Evolutionary conservation across 768 basidiomycete species (phyloP), one percentile per base, ranked within the genome.

Genomic region (Termitomyces sp.): DNA sequence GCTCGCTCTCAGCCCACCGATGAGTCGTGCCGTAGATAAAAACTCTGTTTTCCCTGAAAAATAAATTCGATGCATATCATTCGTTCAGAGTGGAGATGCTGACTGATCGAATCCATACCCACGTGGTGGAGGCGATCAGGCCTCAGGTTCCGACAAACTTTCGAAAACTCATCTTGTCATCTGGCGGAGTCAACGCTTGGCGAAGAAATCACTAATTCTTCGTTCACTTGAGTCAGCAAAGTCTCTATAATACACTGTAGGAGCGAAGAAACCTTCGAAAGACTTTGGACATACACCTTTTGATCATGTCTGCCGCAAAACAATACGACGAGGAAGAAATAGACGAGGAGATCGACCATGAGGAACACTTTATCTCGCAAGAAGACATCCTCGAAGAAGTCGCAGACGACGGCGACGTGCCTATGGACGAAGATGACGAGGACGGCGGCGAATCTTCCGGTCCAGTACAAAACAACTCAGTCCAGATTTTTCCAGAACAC

Each of bases 391-490:
- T 84, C 20, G 78, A 76, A 48, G 91, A 89, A 69, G 76, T 90
- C 15, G 76, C 72, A 17, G 87, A 88, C 56, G 87, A 89, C 40
- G 88, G 79, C 8, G 87, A 91, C 62, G 73, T 75, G 6, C 85
- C 82, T 9, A 93, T 92, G 86, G 89, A 89, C 50, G 88, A 86
- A 8, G 88, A 86, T 12, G 86, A 82, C 17, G 83, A 86, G 20
- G 80, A 73, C 2, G 80, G 73, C 1, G 79, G 78, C 31, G 84
- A 83, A 40, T 65, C 64, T 15, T 83, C 76, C 17, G 74, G 74
- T 17, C 67, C 67, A 36, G 68, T 75, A 15, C 80, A 85, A 63
- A 84, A 86, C 71, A 89, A 86, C 69, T 86, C 87, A 11, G 77
- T 91, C 12, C 89, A 87, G 70, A 80, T 81, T 60, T 94, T 94